A percentile compares a stretch with the other conserved stretches of the same genome.
Evolutionary conservation across 2,329 filamentous ascomycete species (phyloP).

Genomic region (Calonectria ilicicola): DNA sequence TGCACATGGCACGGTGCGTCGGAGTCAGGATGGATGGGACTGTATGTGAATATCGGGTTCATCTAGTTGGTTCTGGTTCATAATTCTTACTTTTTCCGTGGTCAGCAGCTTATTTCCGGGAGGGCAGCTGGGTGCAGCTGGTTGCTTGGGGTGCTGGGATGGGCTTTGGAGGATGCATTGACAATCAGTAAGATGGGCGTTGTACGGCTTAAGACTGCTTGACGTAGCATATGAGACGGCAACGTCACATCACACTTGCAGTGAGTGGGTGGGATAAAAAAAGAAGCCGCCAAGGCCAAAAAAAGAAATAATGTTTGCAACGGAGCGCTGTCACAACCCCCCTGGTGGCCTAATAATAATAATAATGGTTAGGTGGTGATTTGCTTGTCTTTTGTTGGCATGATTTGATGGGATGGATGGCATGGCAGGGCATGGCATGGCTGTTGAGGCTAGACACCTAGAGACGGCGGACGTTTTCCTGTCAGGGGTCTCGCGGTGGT

Average conservation of each 20-base stretch:
- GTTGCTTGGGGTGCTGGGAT: not conserved
- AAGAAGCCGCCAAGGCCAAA: not conserved
- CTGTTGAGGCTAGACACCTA: too few species aligned
- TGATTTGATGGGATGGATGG: not conserved
- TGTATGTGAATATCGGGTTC: not conserved
- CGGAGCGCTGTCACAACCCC: not conserved
- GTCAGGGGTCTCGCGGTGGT: not conserved
- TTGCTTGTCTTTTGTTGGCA: not conserved
- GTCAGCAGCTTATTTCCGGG: not conserved
- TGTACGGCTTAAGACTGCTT: not conserved
- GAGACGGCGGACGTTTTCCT: not conserved
- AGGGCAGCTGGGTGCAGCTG: not conserved
- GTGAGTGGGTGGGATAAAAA: constrained; percentile 7
- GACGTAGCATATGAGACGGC: not conserved
- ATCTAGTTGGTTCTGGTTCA: not conserved
- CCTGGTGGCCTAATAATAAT: not conserved
- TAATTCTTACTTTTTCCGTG: not conserved
- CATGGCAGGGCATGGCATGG: too few species aligned
- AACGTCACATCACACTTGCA: constrained; percentile 1
- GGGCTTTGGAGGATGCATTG: not conserved
- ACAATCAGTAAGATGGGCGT: not conserved
- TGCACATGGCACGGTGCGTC: constrained; percentile 7
- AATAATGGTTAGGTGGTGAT: not conserved
- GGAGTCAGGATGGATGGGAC: not conserved
- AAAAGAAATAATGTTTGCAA: not conserved